These are phyloP conservation scores for Amphichorda felina DNA, from an alignment of 2,329 filamentous ascomycete species.

Conservation along the genomic window DNA sequence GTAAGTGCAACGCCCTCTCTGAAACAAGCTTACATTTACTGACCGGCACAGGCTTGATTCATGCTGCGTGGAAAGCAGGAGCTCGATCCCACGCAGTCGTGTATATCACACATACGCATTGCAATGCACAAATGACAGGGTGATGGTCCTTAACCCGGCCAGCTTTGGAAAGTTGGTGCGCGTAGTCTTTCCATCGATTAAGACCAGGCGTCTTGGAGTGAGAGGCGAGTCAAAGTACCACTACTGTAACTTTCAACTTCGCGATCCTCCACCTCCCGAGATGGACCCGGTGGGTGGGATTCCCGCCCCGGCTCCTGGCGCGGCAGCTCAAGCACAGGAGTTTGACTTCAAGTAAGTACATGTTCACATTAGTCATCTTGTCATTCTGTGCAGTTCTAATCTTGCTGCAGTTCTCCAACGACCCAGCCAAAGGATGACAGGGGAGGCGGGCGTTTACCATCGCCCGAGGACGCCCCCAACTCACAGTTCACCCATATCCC, in stretches of 20 bases:
- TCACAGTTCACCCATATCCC: not conserved
- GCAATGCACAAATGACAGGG: slow-evolving; percentile 82
- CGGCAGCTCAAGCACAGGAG: not conserved
- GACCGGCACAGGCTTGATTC: slow-evolving; percentile 50
- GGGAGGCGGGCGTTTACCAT: slow-evolving; percentile 12
- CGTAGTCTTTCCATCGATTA: slow-evolving; percentile 89
- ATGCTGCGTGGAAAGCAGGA: slow-evolving; percentile 62
- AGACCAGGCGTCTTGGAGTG: slow-evolving; percentile 83
- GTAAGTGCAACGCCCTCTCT: slow-evolving; percentile 33
- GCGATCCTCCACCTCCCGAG: slow-evolving; percentile 30
- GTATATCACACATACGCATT: slow-evolving; percentile 95
- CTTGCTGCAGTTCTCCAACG: slow-evolving; percentile 18
- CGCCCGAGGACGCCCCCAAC: slow-evolving; percentile 15
- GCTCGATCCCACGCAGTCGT: slow-evolving; percentile 80
- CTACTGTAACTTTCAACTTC: slow-evolving; percentile 60
- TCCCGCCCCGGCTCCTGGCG: not conserved
- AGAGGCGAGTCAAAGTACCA: slow-evolving; percentile 98
- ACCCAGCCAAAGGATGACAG: slow-evolving; percentile 13
- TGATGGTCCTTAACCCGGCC: slow-evolving; percentile 89
- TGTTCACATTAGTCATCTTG: not conserved
- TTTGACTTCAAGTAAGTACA: slow-evolving; percentile 30
- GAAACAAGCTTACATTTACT: slow-evolving; percentile 1
- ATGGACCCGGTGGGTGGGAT: not conserved
- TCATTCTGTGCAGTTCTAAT: not conserved
- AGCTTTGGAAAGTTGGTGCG: slow-evolving; percentile 96